A percentile compares a stretch with the other conserved stretches of the same genome.
These are phyloP conservation scores for Corrigiola litoralis DNA, from an alignment of 179 eudicot species.

Conservation along the genomic window DNA sequence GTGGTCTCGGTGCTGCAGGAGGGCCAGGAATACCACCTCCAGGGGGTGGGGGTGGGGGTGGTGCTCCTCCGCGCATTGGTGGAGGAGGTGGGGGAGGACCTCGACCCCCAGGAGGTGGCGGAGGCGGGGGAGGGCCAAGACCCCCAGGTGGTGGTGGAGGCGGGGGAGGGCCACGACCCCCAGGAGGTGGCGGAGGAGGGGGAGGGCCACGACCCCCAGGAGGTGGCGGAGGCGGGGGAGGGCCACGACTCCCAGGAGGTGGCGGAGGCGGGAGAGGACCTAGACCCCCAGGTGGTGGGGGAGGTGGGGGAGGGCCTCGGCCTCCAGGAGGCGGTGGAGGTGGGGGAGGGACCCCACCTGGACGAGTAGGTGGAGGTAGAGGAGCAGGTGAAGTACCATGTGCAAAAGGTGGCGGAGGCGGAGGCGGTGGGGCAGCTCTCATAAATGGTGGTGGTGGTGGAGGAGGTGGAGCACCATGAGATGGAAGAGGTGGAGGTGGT, in stretches of 20 bases:
- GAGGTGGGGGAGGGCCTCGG: conserved; percentile 29
- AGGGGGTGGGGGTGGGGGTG: conserved; percentile 55
- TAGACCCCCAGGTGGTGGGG: conserved; percentile 17
- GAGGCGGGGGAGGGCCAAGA: conserved; percentile 23
- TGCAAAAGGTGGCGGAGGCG: conserved; percentile 11
- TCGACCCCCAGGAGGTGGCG: conserved; percentile 29
- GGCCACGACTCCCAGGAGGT: conserved; percentile 17
- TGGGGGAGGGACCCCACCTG: conserved; percentile 24
- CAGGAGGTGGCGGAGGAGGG: conserved; percentile 33
- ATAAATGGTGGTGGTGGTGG: conserved; percentile 17
- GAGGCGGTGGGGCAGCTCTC: conserved; percentile 31
- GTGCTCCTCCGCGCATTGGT: conserved; percentile 23
- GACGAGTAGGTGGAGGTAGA: conserved; percentile 20
- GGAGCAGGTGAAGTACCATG: conserved; percentile 25
- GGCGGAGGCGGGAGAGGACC: conserved; percentile 36
- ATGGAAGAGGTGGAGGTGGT: conserved; percentile 29
- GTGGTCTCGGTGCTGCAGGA: conserved; percentile 70
- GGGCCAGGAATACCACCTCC: conserved; percentile 48
- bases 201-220: conserved; percentile 11
- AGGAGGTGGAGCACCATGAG: conserved; percentile 25
- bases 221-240: conserved; percentile 22
- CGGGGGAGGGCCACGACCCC: conserved; percentile 32
- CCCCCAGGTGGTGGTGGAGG: conserved; percentile 41
- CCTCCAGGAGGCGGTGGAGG: conserved; percentile 34
- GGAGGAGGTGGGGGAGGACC: conserved; percentile 52